Conservation (phyloP, 1,139 yeast species). For the Geotrichum siamense region DNA sequence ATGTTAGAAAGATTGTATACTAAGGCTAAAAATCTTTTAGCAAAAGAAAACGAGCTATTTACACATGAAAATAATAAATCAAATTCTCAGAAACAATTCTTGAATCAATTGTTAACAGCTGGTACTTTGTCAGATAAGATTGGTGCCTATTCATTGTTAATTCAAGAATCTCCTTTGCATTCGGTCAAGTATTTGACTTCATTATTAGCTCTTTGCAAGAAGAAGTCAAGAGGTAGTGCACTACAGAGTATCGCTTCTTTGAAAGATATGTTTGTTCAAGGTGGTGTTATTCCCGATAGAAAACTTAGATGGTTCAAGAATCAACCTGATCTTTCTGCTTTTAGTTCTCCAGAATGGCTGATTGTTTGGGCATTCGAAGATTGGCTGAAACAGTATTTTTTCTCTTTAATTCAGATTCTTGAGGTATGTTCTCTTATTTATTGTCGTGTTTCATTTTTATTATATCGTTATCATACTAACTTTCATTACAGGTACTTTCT, state of each 20-base stretch:
- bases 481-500: slow-evolving; percentile 38
- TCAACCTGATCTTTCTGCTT: slow-evolving; percentile 50
- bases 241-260: slow-evolving; percentile 84
- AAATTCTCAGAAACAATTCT: slow-evolving; percentile 79
- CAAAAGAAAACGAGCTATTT: slow-evolving; percentile 64
- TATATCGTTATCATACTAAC: slow-evolving; percentile 4
- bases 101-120: slow-evolving; percentile 77
- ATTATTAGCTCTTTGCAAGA: slow-evolving; percentile 68
- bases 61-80: slow-evolving; percentile 72
- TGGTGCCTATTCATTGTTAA: slow-evolving; percentile 82
- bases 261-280: slow-evolving; percentile 68
- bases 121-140: slow-evolving; percentile 97
- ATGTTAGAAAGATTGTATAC: slow-evolving; percentile 53
- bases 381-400: slow-evolving; percentile 68
- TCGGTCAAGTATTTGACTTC: slow-evolving; percentile 78
- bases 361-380: slow-evolving; percentile 85
- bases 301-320: slow-evolving; percentile 74
- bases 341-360: slow-evolving; percentile 40
- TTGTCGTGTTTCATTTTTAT: too few species aligned
- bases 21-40: slow-evolving; percentile 60
- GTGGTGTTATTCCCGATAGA: slow-evolving; percentile 72
- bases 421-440: slow-evolving; percentile 40
- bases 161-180: slow-evolving; percentile 94
- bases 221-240: slow-evolving; percentile 91
- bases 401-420: slow-evolving; percentile 59